Evolutionary conservation across 768 basidiomycete species (phyloP).

Genomic region (Panus rudis): DNA sequence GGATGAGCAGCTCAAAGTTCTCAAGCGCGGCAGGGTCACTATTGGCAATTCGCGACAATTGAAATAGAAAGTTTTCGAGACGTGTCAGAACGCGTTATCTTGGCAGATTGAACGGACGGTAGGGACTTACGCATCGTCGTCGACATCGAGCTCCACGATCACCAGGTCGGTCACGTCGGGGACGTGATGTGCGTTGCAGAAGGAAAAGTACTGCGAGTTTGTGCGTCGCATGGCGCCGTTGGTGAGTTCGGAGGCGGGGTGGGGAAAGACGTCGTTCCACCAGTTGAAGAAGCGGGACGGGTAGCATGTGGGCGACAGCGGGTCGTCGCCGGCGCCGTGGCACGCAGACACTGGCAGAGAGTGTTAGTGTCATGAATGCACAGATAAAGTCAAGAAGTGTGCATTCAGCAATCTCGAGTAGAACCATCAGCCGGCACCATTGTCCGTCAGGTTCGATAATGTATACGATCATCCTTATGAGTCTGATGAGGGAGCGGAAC

Average conservation of each 20-base stretch:
- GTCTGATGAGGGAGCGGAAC: too few relatives aligned
- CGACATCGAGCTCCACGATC: constrained; percentile 90
- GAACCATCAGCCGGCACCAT: too few relatives aligned
- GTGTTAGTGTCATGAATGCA: constrained; percentile 9
- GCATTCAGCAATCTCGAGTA: too few relatives aligned
- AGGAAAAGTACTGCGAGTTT: constrained; percentile 91
- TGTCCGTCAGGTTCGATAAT: too few relatives aligned
- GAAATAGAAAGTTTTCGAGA: neutral
- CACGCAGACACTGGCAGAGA: constrained; percentile 75
- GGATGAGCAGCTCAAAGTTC: constrained; percentile 87
- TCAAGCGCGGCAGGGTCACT: constrained; percentile 69
- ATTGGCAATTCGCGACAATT: constrained; percentile 5
- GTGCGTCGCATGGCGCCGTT: constrained; percentile 94
- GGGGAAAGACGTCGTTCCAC: constrained; percentile 98
- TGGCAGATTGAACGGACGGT: neutral
- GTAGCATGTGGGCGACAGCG: constrained; percentile 78
- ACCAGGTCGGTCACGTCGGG: constrained; percentile 93
- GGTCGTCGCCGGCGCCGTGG: constrained; percentile 90
- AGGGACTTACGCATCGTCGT: constrained; percentile 74
- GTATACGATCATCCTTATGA: too few relatives aligned
- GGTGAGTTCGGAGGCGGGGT: constrained; percentile 95
- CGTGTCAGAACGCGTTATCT: neutral
- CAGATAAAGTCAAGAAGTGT: too few relatives aligned
- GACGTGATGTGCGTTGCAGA: constrained; percentile 87
- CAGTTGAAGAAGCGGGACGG: constrained; percentile 94